A percentile compares a stretch with the other conserved stretches of the same genome.
Conservation (phyloP, 371 early-diverging fungal genomes). For the Nematocida minor region DNA sequence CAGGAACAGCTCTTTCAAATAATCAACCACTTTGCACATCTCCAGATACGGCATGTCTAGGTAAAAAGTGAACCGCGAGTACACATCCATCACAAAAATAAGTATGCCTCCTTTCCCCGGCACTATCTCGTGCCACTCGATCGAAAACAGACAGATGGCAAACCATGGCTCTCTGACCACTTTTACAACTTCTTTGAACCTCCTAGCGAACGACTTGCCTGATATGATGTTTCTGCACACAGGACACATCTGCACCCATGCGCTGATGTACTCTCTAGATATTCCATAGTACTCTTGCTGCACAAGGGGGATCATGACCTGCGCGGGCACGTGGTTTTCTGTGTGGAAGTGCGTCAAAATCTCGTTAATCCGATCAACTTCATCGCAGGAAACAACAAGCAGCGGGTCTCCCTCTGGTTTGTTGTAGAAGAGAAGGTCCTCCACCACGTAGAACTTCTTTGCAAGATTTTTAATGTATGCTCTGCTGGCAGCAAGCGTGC, state of each 20-base stretch:
- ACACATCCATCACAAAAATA: constrained; percentile 24
- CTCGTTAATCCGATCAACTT: background rate
- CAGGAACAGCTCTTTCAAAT: background rate
- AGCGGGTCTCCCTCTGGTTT: background rate
- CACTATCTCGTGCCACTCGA: background rate
- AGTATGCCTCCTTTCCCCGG: background rate
- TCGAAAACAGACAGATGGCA: constrained; percentile 12
- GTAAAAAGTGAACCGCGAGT: constrained; percentile 13
- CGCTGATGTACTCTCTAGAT: background rate
- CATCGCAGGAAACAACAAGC: background rate
- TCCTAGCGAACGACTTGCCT: background rate
- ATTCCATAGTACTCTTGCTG: constrained; percentile 20
- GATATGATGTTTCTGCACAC: constrained; percentile 1
- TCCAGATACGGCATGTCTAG: background rate
- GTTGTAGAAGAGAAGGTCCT: background rate
- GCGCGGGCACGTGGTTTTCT: background rate
- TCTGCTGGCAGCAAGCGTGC: background rate
- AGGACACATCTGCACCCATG: constrained; percentile 20
- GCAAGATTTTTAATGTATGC: background rate
- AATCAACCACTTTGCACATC: background rate
- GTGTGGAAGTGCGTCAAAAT: constrained; percentile 9
- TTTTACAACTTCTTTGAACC: background rate
- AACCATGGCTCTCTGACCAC: constrained; percentile 42
- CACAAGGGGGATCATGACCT: background rate
- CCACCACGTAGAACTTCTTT: background rate